These are phyloP conservation scores for Aspergillus aculeatus DNA, from an alignment of 2,329 filamentous ascomycete genomes.

Conservation along the genomic window DNA sequence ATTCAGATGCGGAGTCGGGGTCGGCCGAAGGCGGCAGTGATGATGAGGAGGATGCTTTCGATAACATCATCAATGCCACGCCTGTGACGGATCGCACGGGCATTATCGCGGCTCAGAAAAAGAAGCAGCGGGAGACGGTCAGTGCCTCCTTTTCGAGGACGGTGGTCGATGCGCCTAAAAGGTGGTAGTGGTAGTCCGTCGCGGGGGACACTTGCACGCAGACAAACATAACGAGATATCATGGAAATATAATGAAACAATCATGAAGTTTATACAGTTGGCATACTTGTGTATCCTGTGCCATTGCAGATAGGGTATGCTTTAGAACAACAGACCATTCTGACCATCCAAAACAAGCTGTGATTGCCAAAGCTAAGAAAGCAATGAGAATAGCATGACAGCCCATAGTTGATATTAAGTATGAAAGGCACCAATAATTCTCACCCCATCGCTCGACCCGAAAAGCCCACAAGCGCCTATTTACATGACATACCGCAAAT, in stretches of 20 bases:
- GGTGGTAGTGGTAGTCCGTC: slow-evolving; percentile 33
- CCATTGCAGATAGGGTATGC: background rate
- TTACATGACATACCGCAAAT: slow-evolving; percentile 68
- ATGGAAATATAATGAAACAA: background rate
- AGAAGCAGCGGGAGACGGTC: slow-evolving; percentile 50
- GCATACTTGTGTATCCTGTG: background rate
- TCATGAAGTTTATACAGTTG: background rate
- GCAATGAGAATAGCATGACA: background rate
- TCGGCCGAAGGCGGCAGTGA: slow-evolving; percentile 54
- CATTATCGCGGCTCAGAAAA: slow-evolving; percentile 61
- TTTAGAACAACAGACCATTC: background rate
- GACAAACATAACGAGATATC: slow-evolving; percentile 1
- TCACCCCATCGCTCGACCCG: background rate
- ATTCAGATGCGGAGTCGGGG: slow-evolving; percentile 68
- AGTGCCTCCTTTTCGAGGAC: slow-evolving; percentile 52
- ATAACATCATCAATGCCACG: slow-evolving; percentile 88
- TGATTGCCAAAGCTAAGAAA: background rate
- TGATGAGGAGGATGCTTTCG: slow-evolving; percentile 70
- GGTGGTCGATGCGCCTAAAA: slow-evolving; percentile 50
- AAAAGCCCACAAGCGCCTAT: slow-evolving; percentile 9
- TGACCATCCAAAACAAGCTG: background rate
- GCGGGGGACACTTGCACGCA: background rate
- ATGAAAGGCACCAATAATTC: background rate
- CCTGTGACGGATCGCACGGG: slow-evolving; percentile 85
- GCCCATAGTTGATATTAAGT: background rate